Evolutionary conservation across 1,139 yeast species (phyloP), one percentile per base, ranked within the genome.

Genomic region (Candida glucosophila): DNA sequence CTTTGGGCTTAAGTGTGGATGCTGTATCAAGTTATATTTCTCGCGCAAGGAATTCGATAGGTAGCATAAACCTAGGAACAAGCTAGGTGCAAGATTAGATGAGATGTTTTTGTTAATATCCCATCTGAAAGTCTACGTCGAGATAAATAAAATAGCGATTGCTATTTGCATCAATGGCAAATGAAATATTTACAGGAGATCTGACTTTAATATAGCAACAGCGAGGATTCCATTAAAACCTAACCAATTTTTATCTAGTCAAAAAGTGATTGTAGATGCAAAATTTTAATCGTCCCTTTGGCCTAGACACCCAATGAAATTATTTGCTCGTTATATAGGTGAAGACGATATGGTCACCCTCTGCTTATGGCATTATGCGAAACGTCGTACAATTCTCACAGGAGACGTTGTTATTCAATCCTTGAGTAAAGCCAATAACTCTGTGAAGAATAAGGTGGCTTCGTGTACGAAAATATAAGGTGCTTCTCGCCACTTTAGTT

Each of bases 301-400:
- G 2, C 48, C 57, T 1, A 92, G 95, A 0, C 55, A 61, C 29
- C 45, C 61, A 4, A 61, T 86, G 28, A 66, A 74, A 30, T 72
- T 75, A 34, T 85, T 86, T 50, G 75, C 94, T 6, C 61, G 76
- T 32, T 86, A 78, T 48, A 85, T 86, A 43, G 95, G 95, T 3
- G 96, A 85, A 45, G 96, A 85, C 50, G 85, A 85, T 48, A 81
- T 85, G 93, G 83, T 85, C 37, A 95, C 85, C 6, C 82, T 81
- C 28, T 82, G 88, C 1, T 48, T 85, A 11, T 86, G 95, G 95
- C 76, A 75, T 28, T 55, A 54, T 32, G 76, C 82, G 15, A 33
- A 44, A 19, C 85, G 83, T 5, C 62, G 90, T 32, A 82, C 94
- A 0, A 85, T 80, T 0, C 60, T 85, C 61, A 77, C 90, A 1